Percentiles rank a stretch among this genome's conserved stretches.
Evolutionary conservation across 2,329 filamentous ascomycete species (phyloP).

Genomic region (Ophiosphaerella narmari): DNA sequence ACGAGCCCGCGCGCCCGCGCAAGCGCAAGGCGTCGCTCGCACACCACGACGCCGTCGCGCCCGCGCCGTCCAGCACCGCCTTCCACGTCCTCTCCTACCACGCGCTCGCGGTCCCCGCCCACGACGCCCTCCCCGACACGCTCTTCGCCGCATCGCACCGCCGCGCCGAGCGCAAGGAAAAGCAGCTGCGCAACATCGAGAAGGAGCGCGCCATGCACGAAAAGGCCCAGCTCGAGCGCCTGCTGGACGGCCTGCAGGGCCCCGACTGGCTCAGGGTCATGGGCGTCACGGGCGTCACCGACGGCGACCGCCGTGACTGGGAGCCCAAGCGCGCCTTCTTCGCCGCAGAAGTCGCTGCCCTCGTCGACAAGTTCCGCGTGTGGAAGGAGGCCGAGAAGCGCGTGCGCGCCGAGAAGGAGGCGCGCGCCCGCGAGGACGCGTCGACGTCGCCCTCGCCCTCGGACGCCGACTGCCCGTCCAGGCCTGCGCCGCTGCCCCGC

Average conservation of each 20-base stretch:
- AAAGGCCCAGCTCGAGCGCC: slow-evolving; percentile 66
- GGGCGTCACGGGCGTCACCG: slow-evolving; percentile 84
- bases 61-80: slow-evolving; percentile 34
- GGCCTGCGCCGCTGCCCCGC: slow-evolving; percentile 32
- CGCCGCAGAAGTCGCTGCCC: slow-evolving; percentile 76
- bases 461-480: slow-evolving; percentile 52
- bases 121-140: slow-evolving; percentile 62
- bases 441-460: slow-evolving; percentile 23
- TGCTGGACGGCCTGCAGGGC: slow-evolving; percentile 82
- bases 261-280: slow-evolving; percentile 93
- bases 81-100: slow-evolving; percentile 51
- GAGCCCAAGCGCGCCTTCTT: slow-evolving; percentile 86
- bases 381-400: slow-evolving; percentile 93
- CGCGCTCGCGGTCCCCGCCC: slow-evolving; percentile 11
- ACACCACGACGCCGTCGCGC: slow-evolving; percentile 15
- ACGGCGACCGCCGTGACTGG: slow-evolving; percentile 83
- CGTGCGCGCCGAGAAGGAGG: slow-evolving; percentile 75
- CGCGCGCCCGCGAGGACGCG: slow-evolving; percentile 55
- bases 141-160: slow-evolving; percentile 63
- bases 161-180: slow-evolving; percentile 67
- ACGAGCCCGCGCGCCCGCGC: slow-evolving; percentile 54
- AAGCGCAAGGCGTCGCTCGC: slow-evolving; percentile 26
- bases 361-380: slow-evolving; percentile 83
- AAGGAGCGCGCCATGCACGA: slow-evolving; percentile 69
- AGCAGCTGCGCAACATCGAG: slow-evolving; percentile 70